Percentiles rank a stretch among this genome's conserved stretches.
These are phyloP conservation scores for Solanum gandarillasii DNA, from an alignment of 257 asterid genomes.

Conservation along the genomic window DNA sequence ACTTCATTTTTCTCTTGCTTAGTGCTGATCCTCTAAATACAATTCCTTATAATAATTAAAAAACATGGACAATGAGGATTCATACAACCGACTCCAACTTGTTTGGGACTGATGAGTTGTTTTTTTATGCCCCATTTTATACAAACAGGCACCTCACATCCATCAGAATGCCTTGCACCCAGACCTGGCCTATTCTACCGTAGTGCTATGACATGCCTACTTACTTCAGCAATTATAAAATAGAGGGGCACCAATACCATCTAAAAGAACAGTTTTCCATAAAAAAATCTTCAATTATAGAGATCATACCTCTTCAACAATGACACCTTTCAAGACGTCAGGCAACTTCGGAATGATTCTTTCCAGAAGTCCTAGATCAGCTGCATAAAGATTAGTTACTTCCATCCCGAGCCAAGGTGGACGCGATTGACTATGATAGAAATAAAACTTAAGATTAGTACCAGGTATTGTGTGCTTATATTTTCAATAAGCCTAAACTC, in stretches of 20 bases:
- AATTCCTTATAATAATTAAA: too few relatives aligned
- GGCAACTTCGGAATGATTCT: not conserved
- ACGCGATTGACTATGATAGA: not conserved
- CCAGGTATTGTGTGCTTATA: not conserved
- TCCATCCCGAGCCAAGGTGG: not conserved
- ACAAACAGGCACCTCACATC: not conserved
- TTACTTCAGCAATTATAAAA: not conserved
- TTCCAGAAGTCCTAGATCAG: not conserved
- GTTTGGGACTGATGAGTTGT: not conserved
- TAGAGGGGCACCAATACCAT: not conserved
- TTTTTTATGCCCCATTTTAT: not conserved
- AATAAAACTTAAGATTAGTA: not conserved
- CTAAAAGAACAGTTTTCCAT: not conserved
- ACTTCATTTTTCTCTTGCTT: too few relatives aligned
- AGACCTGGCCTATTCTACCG: not conserved
- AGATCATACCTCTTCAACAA: slow-evolving; percentile 2
- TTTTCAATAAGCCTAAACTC: not conserved
- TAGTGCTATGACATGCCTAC: not conserved
- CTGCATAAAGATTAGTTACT: not conserved
- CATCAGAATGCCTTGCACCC: not conserved
- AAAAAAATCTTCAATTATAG: not conserved
- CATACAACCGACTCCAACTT: not conserved
- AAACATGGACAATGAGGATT: not conserved
- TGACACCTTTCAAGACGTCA: not conserved
- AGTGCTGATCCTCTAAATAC: too few relatives aligned